phyloP scores from a whole-genome alignment of 2,329 filamentous ascomycete species.

The Ambrosiella beaveri region DNA sequence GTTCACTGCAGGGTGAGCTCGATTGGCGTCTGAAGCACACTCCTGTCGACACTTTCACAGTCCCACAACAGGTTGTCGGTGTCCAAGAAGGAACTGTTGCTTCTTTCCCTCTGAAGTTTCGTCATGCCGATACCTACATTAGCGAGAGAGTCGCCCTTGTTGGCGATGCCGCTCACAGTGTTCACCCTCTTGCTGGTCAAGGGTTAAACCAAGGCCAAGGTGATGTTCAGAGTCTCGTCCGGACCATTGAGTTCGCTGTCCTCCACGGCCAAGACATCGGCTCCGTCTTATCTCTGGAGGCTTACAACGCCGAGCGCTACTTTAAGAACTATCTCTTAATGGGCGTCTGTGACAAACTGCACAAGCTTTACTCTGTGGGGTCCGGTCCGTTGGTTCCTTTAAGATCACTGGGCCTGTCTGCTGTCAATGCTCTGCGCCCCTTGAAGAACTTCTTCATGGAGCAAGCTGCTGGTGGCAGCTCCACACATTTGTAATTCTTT shows the following conservation, averaged over 20 bases:
- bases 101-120: conserved; percentile 77
- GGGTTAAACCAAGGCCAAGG: conserved; percentile 86
- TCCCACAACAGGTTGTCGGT: conserved; percentile 49
- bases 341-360: conserved; percentile 73
- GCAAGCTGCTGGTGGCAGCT: conserved; percentile 40
- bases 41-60: conserved; percentile 28
- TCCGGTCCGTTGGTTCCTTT: conserved; percentile 65
- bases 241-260: conserved; percentile 59
- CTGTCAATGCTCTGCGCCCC: conserved; percentile 56
- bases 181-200: conserved; percentile 87
- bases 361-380: conserved; percentile 75
- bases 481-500: conserved; percentile 24
- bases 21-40: conserved; percentile 70
- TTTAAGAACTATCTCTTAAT: conserved; percentile 63
- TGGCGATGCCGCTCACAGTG: conserved; percentile 86
- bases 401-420: conserved; percentile 56
- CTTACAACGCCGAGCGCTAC: conserved; percentile 69
- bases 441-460: conserved; percentile 80
- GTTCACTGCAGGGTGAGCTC: conserved; percentile 54
- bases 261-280: conserved; percentile 79
- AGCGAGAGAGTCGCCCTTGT: conserved; percentile 80
- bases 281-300: conserved; percentile 56
- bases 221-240: conserved; percentile 65
- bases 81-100: conserved; percentile 70
- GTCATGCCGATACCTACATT: conserved; percentile 87